phyloP scores from a whole-genome alignment of 2,329 filamentous ascomycete species.

The Ophiocordyceps camponoti-saundersi region DNA sequence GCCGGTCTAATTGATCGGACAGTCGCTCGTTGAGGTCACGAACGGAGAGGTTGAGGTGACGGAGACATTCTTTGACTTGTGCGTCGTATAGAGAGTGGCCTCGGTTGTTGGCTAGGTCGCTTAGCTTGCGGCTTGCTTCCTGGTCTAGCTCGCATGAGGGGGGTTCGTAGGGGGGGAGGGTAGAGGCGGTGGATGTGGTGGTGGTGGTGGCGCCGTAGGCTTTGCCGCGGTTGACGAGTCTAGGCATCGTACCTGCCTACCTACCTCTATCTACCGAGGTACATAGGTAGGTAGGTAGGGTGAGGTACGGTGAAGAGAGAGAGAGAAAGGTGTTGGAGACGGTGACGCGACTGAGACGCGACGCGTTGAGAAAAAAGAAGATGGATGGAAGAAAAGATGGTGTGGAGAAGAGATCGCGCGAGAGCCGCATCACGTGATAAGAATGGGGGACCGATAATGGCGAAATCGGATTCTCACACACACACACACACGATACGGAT shows the following conservation, averaged over 20 bases:
- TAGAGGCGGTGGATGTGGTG: constrained; percentile 6
- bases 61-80: constrained; percentile 26
- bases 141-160: constrained; percentile 27
- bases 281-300: too few species aligned
- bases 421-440: background rate
- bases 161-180: constrained; percentile 33
- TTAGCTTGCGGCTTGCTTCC: constrained; percentile 19
- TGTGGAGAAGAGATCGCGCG: background rate
- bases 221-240: constrained; percentile 12
- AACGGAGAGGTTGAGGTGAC: constrained; percentile 26
- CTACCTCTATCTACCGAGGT: too few species aligned
- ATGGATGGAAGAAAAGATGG: background rate
- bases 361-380: too few species aligned
- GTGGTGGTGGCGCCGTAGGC: constrained; percentile 4
- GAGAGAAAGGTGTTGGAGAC: background rate
- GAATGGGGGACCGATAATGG: background rate
- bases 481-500: too few species aligned
- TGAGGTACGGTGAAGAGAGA: too few species aligned
- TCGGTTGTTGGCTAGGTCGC: constrained; percentile 23
- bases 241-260: constrained; percentile 9
- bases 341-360: background rate
- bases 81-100: constrained; percentile 24
- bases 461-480: too few species aligned
- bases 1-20: constrained; percentile 16
- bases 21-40: constrained; percentile 31